Percentiles rank a stretch among this genome's conserved stretches.
phyloP scores from a whole-genome alignment of 2,329 filamentous ascomycete species.

The Emergomyces africanus region DNA sequence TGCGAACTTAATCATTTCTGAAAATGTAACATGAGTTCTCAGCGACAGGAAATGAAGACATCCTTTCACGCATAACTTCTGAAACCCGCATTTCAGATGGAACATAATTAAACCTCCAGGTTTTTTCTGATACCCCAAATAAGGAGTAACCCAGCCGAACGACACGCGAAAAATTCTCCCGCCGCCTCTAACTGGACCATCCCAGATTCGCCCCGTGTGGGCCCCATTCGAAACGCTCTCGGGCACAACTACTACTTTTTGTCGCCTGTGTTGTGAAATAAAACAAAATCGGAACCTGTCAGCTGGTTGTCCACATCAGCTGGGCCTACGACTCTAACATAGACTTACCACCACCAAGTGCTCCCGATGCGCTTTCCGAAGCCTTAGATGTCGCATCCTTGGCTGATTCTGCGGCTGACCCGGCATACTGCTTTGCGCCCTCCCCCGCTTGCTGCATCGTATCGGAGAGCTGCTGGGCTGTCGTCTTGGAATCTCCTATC shows the following conservation, averaged over 20 bases:
- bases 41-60: neutral
- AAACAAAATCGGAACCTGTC: neutral
- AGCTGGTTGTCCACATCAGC: neutral
- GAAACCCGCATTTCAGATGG: neutral
- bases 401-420: conserved; percentile 4
- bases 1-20: neutral
- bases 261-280: neutral
- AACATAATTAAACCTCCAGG: neutral
- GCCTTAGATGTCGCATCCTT: conserved; percentile 10
- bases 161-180: neutral
- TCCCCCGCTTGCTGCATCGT: conserved; percentile 4
- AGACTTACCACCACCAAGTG: conserved; percentile 4
- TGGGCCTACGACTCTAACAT: neutral
- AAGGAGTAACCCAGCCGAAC: neutral
- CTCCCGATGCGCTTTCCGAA: neutral
- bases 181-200: neutral
- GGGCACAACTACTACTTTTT: neutral
- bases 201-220: neutral
- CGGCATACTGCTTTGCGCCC: conserved; percentile 6
- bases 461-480: conserved; percentile 10
- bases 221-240: neutral
- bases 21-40: neutral
- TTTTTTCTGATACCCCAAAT: neutral
- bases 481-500: conserved; percentile 12
- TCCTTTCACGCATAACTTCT: neutral